phyloP scores from a whole-genome alignment of 768 basidiomycete genomes.

The Boletus barrowsii region DNA sequence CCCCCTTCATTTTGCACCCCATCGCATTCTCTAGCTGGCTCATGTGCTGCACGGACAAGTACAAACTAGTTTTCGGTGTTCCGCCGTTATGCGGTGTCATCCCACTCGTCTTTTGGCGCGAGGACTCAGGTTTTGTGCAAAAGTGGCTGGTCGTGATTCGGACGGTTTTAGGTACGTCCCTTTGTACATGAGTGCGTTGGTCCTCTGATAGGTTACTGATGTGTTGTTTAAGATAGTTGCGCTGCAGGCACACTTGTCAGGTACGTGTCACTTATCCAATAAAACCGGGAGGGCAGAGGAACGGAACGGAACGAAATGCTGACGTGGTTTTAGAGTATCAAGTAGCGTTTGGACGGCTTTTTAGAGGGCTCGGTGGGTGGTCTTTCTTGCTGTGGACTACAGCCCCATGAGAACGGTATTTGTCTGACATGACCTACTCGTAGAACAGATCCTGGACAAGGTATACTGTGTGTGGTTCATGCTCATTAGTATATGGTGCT shows the following conservation, averaged over 20 bases:
- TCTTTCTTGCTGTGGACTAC: not conserved
- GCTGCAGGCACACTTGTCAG: not conserved
- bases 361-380: conserved; percentile 12
- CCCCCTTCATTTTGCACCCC: no score
- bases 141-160: conserved; percentile 22
- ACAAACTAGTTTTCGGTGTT: conserved; percentile 48
- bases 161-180: not conserved
- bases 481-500: not conserved
- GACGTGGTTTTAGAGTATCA: conserved; percentile 7
- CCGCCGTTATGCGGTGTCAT: conserved; percentile 45
- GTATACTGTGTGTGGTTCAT: not conserved
- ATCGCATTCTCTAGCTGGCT: conserved; percentile 32
- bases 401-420: no score
- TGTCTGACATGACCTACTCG: not conserved
- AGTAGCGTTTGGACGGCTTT: conserved; percentile 23
- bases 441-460: conserved; percentile 19
- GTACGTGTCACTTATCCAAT: not conserved
- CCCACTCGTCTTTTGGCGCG: conserved; percentile 30
- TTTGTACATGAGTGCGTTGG: not conserved
- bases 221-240: not conserved
- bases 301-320: not conserved
- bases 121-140: conserved; percentile 22
- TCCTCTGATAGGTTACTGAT: not conserved
- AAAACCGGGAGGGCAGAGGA: no score
- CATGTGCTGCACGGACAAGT: conserved; percentile 51